Conservation (phyloP, 345 rosid species). For the Citrus trifoliata region DNA sequence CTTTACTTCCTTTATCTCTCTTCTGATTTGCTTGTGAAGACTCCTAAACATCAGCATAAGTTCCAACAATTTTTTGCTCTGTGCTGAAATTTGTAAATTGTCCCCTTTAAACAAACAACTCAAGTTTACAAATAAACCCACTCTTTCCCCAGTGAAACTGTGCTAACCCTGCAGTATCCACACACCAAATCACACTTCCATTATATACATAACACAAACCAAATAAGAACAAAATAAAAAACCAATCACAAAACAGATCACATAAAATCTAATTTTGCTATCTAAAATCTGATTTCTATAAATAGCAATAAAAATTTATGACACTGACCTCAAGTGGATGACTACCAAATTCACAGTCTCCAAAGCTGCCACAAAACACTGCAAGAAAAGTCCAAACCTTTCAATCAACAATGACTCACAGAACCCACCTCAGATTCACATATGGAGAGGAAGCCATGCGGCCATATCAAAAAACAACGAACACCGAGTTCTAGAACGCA, state of each 20-base stretch:
- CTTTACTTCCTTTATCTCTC: constrained; percentile 5
- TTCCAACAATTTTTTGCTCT: constrained; percentile 3
- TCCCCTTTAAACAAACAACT: neutral
- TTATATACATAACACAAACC: constrained; percentile 1
- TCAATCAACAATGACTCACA: constrained; percentile 28
- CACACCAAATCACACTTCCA: constrained; percentile 6
- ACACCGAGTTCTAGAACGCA: neutral
- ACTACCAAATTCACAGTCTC: constrained; percentile 14
- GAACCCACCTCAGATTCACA: constrained; percentile 26
- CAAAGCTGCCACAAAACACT: constrained; percentile 35
- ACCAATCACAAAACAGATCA: constrained; percentile 8
- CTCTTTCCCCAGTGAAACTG: neutral
- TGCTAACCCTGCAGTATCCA: constrained; percentile 7
- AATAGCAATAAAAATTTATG: constrained; percentile 16
- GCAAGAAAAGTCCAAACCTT: constrained; percentile 35
- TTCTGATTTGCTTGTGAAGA: neutral
- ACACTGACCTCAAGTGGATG: constrained; percentile 25
- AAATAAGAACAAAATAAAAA: neutral
- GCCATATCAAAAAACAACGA: neutral
- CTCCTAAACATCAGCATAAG: constrained; percentile 9
- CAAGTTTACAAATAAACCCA: neutral
- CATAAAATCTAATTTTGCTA: neutral
- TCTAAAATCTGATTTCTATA: constrained; percentile 3
- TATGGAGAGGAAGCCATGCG: neutral
- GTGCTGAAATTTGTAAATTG: neutral